Evolutionary conservation across 306 rosid species (phyloP).

Genomic region (Pyrus betulifolia): DNA sequence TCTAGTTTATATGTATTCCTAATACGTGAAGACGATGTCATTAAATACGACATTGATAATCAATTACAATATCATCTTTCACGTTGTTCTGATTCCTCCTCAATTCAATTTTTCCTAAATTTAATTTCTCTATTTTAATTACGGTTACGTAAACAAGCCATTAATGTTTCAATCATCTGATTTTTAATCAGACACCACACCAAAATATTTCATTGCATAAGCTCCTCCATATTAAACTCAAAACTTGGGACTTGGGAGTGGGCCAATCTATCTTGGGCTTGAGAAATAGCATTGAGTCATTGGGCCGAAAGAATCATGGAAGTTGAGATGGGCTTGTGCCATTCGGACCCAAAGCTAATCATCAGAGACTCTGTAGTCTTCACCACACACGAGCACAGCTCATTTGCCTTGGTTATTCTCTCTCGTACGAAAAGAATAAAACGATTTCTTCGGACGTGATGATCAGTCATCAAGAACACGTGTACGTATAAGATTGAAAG

Average conservation of each 20-base stretch:
- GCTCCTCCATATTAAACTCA: not conserved
- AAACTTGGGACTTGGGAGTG: not conserved
- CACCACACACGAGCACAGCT: not conserved
- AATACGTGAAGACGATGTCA: too few relatives aligned
- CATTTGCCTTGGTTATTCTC: not conserved
- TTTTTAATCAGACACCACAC: too few relatives aligned
- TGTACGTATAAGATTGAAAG: not conserved
- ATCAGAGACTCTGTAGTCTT: not conserved
- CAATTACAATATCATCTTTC: too few relatives aligned
- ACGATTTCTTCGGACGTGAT: not conserved
- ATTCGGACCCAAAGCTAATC: not conserved
- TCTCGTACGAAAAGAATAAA: not conserved
- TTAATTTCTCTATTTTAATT: too few relatives aligned
- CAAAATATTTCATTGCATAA: too few relatives aligned
- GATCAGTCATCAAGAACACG: not conserved
- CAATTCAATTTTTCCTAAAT: rapidly evolving
- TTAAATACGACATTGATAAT: too few relatives aligned
- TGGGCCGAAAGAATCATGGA: not conserved
- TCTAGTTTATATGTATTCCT: too few relatives aligned
- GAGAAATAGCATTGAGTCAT: not conserved
- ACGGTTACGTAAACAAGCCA: too few relatives aligned
- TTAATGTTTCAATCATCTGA: too few relatives aligned
- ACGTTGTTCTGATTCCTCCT: not conserved
- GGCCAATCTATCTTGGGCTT: not conserved
- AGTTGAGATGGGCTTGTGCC: not conserved